phyloP scores from a whole-genome alignment of 768 basidiomycete species.

The Russula abietina region DNA sequence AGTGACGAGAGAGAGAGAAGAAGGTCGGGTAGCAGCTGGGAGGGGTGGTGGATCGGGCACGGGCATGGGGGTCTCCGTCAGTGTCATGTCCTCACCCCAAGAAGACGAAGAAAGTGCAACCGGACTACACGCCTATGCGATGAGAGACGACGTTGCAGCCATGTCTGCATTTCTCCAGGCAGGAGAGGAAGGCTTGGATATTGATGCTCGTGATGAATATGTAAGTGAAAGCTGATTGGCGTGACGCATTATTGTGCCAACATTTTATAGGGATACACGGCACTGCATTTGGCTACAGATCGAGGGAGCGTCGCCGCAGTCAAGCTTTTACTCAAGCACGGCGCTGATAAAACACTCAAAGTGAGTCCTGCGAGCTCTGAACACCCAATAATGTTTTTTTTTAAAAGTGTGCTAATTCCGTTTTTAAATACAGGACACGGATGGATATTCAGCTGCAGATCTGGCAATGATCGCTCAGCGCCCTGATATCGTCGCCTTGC shows the following conservation, averaged over 20 bases:
- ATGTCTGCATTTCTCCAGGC: conserved; percentile 40
- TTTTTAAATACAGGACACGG: conserved; percentile 49
- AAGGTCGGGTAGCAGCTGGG: conserved; percentile 6
- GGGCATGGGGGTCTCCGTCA: conserved; percentile 60
- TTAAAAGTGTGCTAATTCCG: background rate
- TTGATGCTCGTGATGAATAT: conserved; percentile 66
- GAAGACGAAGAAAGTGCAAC: conserved; percentile 31
- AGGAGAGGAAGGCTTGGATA: conserved; percentile 39
- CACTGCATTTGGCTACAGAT: conserved; percentile 83
- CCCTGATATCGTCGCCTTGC: conserved; percentile 43
- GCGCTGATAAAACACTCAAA: conserved; percentile 60
- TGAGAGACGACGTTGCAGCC: conserved; percentile 46
- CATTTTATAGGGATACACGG: conserved; percentile 67
- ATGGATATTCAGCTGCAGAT: conserved; percentile 54
- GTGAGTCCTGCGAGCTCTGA: conserved; percentile 35
- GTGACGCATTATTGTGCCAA: no score
- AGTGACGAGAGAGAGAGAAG: conserved; percentile 28
- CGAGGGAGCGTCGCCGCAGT: conserved; percentile 61
- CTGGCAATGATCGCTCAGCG: conserved; percentile 56
- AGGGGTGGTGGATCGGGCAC: conserved; percentile 35
- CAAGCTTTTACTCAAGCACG: conserved; percentile 50
- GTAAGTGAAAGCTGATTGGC: conserved; percentile 39
- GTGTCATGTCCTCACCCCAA: conserved; percentile 44
- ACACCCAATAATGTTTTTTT: background rate
- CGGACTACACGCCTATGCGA: conserved; percentile 55